Base-by-base conservation (phyloP, 352 stramenopile species). In the Phytophthora lateralis region DNA sequence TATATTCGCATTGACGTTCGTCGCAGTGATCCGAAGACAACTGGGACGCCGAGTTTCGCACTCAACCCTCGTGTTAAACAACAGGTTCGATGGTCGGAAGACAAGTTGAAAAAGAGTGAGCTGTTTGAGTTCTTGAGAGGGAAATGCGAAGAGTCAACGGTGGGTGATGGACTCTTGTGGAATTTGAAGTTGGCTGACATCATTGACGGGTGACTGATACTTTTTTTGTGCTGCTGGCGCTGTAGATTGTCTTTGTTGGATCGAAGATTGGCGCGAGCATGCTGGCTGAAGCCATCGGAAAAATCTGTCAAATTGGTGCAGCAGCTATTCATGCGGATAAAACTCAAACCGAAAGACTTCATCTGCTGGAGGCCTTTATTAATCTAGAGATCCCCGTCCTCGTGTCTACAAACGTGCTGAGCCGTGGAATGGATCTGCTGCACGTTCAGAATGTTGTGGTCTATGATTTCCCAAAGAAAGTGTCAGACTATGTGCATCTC, bases 181-280 rank as follows among this genome's bases (percentile, higher is more conserved):
- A 45, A 24, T 9, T 7, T 45, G 7, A 8, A 45, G 18, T 1
- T 26, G 1, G 18, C 17, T 45, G 39, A 39, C 5, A 39, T 6
- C 34, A 39, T 17, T 17, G 11, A 27, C 17, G 10, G 11, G 18
- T 27, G 17, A 6, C 39, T 45, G 9, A 45, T 39, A n/a, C 32
- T 45, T 45, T 45, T 45, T 15, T 55, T 60, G 20, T 61, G 14
- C 26, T 55, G 29, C 10, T 60, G 29, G 30, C 42, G 26, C 18
- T 47, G 24, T 38, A 93, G 85, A 63, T 93, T 26, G 80, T 93
- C 21, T 93, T 91, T 63, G 85, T 93, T 6, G 69, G 72, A 18
- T 93, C 85, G 7, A 85, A 78, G 57, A 34, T 70, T 38, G 85
- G 82, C 3, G 78, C 85, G 0, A 75, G 85, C 14, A 71, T 93